phyloP scores from a whole-genome alignment of 768 basidiomycete genomes.

The Vararia minispora region DNA sequence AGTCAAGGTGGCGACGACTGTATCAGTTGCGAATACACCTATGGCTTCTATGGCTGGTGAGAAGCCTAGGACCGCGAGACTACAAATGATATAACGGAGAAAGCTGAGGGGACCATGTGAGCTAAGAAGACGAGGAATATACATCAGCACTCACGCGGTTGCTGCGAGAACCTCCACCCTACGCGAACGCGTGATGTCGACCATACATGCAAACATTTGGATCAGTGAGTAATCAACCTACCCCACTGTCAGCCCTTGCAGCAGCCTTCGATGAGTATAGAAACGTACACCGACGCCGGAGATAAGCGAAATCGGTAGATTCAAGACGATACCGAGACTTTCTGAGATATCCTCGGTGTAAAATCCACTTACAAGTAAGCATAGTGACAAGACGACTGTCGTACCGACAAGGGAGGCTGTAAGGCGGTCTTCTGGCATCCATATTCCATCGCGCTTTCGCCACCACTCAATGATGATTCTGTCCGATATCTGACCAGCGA shows the following conservation, averaged over 20 bases:
- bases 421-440: constrained; percentile 63
- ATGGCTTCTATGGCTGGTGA: constrained; percentile 42
- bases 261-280: neutral
- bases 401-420: constrained; percentile 38
- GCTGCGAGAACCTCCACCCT: constrained; percentile 60
- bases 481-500: constrained; percentile 53
- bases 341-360: constrained; percentile 40
- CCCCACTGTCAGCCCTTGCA: neutral
- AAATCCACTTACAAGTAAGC: constrained; percentile 37
- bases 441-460: constrained; percentile 37
- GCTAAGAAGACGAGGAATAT: neutral
- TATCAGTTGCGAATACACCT: constrained; percentile 41
- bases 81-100: constrained; percentile 33
- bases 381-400: constrained; percentile 39
- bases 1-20: constrained; percentile 31
- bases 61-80: constrained; percentile 32
- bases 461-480: constrained; percentile 35
- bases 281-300: constrained; percentile 51
- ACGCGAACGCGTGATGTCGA: constrained; percentile 47
- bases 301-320: constrained; percentile 44
- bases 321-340: constrained; percentile 35
- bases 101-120: constrained; percentile 24
- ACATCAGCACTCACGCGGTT: constrained; percentile 29
- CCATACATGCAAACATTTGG: constrained; percentile 42
- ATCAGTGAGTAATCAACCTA: constrained; percentile 48